A percentile compares a stretch with the other conserved stretches of the same genome.
phyloP scores from a whole-genome alignment of 2,329 filamentous ascomycete species.

The Fonsecaea nubica region DNA sequence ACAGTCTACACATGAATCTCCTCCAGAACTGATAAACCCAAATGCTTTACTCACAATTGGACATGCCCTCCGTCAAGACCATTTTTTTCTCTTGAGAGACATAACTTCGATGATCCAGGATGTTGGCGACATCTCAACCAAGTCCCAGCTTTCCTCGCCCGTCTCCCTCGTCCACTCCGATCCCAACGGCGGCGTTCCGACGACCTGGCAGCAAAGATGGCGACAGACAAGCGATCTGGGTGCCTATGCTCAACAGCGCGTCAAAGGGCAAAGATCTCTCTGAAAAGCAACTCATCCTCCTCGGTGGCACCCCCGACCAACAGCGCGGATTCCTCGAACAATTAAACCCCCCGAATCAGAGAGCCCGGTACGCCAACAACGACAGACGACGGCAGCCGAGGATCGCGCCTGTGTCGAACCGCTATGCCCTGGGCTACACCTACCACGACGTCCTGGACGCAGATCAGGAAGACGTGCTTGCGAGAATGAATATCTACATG shows the following conservation, averaged over 20 bases:
- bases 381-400: conserved; percentile 58
- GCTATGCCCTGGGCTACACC: conserved; percentile 90
- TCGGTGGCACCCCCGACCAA: conserved; percentile 84
- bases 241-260: conserved; percentile 86
- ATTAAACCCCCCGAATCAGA: conserved; percentile 50
- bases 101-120: not conserved
- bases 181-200: conserved; percentile 46
- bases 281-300: conserved; percentile 86
- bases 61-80: not conserved
- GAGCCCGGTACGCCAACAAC: conserved; percentile 57
- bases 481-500: conserved; percentile 86
- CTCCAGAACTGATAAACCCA: not conserved
- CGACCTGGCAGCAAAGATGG: conserved; percentile 62
- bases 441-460: conserved; percentile 94
- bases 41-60: conserved; percentile 2
- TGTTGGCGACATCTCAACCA: conserved; percentile 32
- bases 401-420: conserved; percentile 82
- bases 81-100: not conserved
- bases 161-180: conserved; percentile 17
- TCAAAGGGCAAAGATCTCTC: conserved; percentile 88
- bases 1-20: not conserved
- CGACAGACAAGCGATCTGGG: conserved; percentile 88
- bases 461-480: conserved; percentile 94
- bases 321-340: conserved; percentile 82
- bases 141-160: conserved; percentile 20